phyloP scores from a whole-genome alignment of 2,329 filamentous ascomycete genomes.

The Xylaria sp. region DNA sequence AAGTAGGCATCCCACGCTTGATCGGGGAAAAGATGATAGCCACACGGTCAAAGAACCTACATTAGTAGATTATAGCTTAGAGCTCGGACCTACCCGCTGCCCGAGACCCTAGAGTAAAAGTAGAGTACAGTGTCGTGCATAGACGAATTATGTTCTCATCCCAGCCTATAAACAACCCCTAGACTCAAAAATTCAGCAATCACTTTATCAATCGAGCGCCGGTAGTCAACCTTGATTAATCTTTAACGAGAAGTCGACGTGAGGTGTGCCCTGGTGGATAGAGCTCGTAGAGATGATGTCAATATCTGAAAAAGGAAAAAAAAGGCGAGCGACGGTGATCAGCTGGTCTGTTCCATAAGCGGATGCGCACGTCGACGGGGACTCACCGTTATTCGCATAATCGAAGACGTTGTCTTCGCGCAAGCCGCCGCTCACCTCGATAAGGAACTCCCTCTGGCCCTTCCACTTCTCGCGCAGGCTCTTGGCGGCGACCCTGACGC shows the following conservation, averaged over 20 bases:
- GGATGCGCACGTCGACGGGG: conserved; percentile 34
- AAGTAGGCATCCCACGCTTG: not conserved
- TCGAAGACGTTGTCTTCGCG: conserved; percentile 83
- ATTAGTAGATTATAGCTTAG: not conserved
- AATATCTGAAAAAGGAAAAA: conserved; percentile 68
- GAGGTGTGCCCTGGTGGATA: conserved; percentile 93
- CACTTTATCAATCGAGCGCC: conserved; percentile 4
- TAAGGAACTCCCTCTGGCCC: conserved; percentile 76
- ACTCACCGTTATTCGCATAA: conserved; percentile 79
- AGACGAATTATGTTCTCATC: not conserved
- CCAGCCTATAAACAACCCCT: not conserved
- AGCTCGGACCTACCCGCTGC: not conserved
- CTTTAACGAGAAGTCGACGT: conserved; percentile 97
- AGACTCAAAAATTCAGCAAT: not conserved
- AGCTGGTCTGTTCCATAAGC: conserved; percentile 6
- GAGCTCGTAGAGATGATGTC: conserved; percentile 97
- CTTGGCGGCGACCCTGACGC: conserved; percentile 77
- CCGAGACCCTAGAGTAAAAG: not conserved
- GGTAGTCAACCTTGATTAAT: conserved; percentile 63
- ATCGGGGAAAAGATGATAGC: not conserved
- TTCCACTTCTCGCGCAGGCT: conserved; percentile 84
- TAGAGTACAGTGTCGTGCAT: conserved; percentile 11
- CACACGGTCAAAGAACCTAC: not conserved
- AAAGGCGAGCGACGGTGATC: conserved; percentile 7
- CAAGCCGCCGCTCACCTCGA: conserved; percentile 93